A percentile compares a stretch with the other conserved stretches of the same genome.
These are phyloP conservation scores for Scorias spongiosa DNA, from an alignment of 2,329 filamentous ascomycete genomes.

Conservation along the genomic window DNA sequence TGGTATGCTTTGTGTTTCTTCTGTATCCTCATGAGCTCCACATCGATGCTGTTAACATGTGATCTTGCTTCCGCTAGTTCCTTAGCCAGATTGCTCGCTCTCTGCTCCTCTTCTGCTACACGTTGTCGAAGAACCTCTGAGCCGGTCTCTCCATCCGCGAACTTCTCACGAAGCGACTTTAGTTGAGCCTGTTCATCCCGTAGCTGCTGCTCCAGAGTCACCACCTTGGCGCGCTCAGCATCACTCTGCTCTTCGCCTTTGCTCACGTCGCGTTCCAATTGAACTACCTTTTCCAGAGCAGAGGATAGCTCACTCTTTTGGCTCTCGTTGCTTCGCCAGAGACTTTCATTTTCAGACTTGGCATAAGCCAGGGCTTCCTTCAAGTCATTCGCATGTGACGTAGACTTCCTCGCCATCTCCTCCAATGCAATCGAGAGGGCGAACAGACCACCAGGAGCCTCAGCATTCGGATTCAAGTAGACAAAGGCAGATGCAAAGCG, in stretches of 20 bases:
- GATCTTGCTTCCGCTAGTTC: conserved; percentile 61
- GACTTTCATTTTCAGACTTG: conserved; percentile 30
- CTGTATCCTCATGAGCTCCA: conserved; percentile 55
- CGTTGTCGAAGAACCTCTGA: conserved; percentile 63
- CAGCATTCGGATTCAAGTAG: conserved; percentile 21
- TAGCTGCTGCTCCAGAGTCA: conserved; percentile 36
- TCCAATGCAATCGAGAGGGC: conserved; percentile 28
- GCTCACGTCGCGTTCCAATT: conserved; percentile 23
- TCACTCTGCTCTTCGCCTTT: conserved; percentile 28
- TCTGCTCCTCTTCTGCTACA: conserved; percentile 60
- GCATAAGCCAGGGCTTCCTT: conserved; percentile 31
- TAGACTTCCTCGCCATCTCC: conserved; percentile 27
- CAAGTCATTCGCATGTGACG: conserved; percentile 29
- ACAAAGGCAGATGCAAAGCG: conserved; percentile 21
- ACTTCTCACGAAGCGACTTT: conserved; percentile 49
- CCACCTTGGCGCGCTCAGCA: conserved; percentile 31
- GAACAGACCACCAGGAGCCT: conserved; percentile 22
- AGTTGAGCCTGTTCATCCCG: conserved; percentile 56
- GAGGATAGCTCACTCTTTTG: conserved; percentile 21
- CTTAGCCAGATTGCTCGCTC: conserved; percentile 50
- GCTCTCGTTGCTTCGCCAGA: conserved; percentile 24
- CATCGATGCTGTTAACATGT: conserved; percentile 59
- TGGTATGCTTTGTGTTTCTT: conserved; percentile 46
- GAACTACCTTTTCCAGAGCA: conserved; percentile 15
- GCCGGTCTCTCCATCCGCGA: conserved; percentile 71